Conservation (phyloP, 768 basidiomycete genomes). For the Boletus reticulatus region DNA sequence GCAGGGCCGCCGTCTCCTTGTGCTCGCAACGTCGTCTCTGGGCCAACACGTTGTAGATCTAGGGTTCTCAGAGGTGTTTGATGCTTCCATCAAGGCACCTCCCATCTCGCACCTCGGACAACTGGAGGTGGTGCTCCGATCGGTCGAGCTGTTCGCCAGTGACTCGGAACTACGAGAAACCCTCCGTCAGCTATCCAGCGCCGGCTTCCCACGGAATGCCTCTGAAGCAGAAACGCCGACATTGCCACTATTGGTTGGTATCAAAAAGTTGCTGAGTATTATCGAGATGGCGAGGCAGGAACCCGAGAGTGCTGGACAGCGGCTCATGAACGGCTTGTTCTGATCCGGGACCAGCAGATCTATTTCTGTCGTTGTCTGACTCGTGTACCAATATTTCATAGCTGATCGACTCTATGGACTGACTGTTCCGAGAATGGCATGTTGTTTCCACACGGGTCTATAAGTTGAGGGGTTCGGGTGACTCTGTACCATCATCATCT, state of each 20-base stretch:
- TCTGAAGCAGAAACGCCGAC: conserved; percentile 41
- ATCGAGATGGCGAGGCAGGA: conserved; percentile 98
- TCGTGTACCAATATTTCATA: not conserved
- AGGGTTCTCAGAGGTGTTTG: conserved; percentile 86
- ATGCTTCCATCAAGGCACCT: conserved; percentile 81
- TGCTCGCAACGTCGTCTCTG: conserved; percentile 91
- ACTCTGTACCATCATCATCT: not conserved
- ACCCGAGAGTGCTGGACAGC: conserved; percentile 74
- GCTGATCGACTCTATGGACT: not conserved
- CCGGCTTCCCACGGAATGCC: conserved; percentile 57
- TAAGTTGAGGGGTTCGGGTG: conserved; percentile 12
- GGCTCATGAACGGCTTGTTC: conserved; percentile 62
- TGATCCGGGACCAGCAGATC: conserved; percentile 5
- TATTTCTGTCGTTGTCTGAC: conserved; percentile 8
- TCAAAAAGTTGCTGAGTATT: conserved; percentile 89
- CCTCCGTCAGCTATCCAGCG: conserved; percentile 65
- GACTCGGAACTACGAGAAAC: conserved; percentile 55
- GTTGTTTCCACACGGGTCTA: conserved; percentile 18
- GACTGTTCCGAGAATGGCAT: conserved; percentile 20
- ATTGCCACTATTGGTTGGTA: conserved; percentile 70
- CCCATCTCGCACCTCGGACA: conserved; percentile 70
- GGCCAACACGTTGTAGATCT: conserved; percentile 83
- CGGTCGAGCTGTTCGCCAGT: conserved; percentile 70
- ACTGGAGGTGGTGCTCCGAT: conserved; percentile 74
- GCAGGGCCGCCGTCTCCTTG: conserved; percentile 86